Conservation (phyloP, 2,329 filamentous ascomycete species). For the Claviceps sorghi region DNA sequence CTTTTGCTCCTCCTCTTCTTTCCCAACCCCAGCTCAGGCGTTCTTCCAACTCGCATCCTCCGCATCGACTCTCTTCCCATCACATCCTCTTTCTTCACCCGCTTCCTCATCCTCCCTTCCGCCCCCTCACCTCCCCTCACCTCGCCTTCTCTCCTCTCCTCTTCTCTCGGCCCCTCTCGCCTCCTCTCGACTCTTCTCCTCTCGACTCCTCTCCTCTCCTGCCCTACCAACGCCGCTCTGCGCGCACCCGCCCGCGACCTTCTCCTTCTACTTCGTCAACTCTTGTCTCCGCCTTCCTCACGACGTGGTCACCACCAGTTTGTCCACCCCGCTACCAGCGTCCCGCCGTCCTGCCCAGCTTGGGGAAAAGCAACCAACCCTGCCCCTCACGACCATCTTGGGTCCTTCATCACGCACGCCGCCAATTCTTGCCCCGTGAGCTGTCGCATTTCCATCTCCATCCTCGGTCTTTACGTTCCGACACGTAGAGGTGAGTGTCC, state of each 20-base stretch:
- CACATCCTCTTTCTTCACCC: slow-evolving; percentile 2
- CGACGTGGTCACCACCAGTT: not conserved
- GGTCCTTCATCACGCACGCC: not conserved
- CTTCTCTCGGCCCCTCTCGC: slow-evolving; percentile 8
- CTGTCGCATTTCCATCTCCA: not conserved
- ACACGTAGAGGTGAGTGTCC: not conserved
- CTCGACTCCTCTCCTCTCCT: slow-evolving; percentile 7
- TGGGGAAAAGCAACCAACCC: not conserved
- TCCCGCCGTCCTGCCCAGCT: slow-evolving; percentile 2
- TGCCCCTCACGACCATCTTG: not conserved
- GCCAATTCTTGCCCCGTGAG: not conserved
- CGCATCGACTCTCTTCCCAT: slow-evolving; percentile 2
- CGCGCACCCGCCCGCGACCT: not conserved
- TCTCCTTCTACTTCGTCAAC: not conserved
- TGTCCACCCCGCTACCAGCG: not conserved
- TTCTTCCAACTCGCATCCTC: slow-evolving; percentile 1
- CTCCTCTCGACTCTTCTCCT: not conserved
- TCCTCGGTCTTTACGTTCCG: not conserved
- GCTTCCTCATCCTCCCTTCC: not conserved
- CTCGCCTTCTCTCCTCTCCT: not conserved
- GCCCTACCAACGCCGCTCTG: not conserved
- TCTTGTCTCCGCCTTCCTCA: slow-evolving; percentile 2
- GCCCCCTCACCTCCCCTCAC: slow-evolving; percentile 2
- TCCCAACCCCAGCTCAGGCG: not conserved
- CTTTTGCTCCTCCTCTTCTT: not conserved